A percentile compares a stretch with the other conserved stretches of the same genome.
These are phyloP conservation scores for Diaporthe capsici DNA, from an alignment of 2,329 filamentous ascomycete genomes.

Conservation along the genomic window DNA sequence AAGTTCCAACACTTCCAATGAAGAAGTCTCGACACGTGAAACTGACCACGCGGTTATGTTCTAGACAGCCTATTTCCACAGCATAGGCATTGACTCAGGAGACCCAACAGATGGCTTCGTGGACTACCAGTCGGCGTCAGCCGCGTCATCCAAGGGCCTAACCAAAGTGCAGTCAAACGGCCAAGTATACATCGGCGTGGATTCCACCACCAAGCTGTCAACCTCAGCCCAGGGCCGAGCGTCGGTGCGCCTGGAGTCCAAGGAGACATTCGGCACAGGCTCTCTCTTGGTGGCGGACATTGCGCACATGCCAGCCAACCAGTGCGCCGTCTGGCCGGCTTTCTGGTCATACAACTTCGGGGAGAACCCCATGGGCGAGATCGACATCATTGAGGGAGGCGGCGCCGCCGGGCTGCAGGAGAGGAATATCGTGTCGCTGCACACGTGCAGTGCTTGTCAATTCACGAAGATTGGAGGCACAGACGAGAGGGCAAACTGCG, in stretches of 20 bases:
- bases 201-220: conserved; percentile 51
- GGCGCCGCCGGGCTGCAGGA: conserved; percentile 55
- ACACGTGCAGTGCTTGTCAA: conserved; percentile 60
- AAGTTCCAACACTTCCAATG: neutral
- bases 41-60: neutral
- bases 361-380: conserved; percentile 65
- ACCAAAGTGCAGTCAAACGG: conserved; percentile 52
- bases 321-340: conserved; percentile 66
- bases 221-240: conserved; percentile 54
- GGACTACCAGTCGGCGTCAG: conserved; percentile 54
- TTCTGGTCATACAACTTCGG: conserved; percentile 51
- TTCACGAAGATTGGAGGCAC: conserved; percentile 50
- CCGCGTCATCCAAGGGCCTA: conserved; percentile 55
- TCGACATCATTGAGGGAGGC: conserved; percentile 65
- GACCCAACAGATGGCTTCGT: conserved; percentile 44
- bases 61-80: conserved; percentile 32
- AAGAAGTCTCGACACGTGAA: too few relatives aligned
- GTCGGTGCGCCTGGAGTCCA: conserved; percentile 61
- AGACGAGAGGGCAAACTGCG: conserved; percentile 42
- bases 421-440: conserved; percentile 62
- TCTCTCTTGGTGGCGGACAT: conserved; percentile 60
- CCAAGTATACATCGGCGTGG: conserved; percentile 61
- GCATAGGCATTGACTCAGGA: conserved; percentile 38
- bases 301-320: conserved; percentile 62
- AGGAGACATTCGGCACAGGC: conserved; percentile 60